Conservation (phyloP, 305 asterid genomes). For the Fraxinus sp. region DNA sequence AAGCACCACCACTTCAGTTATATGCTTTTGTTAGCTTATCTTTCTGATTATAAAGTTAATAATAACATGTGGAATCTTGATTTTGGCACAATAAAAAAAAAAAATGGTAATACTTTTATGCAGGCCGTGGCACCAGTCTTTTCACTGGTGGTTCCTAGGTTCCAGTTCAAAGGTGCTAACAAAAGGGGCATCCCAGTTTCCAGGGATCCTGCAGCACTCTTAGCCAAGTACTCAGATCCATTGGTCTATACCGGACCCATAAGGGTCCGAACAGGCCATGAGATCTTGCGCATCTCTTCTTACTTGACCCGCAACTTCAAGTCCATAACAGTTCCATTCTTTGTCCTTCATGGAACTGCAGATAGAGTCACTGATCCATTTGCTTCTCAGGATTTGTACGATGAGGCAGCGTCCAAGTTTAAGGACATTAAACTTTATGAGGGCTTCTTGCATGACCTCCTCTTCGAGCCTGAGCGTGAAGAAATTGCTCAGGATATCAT, state of each 20-base stretch:
- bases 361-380: constrained; percentile 92
- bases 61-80: background rate
- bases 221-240: constrained; percentile 95
- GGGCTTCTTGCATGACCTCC: constrained; percentile 89
- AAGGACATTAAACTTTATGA: constrained; percentile 88
- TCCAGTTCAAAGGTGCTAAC: constrained; percentile 98
- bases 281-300: constrained; percentile 81
- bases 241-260: constrained; percentile 93
- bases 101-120: background rate
- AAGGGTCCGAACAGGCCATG: constrained; percentile 94
- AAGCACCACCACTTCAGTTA: background rate
- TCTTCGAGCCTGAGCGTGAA: constrained; percentile 93
- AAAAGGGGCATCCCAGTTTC: constrained; percentile 94
- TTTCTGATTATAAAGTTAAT: background rate
- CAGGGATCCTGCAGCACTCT: constrained; percentile 89
- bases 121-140: constrained; percentile 93
- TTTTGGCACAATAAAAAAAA: background rate
- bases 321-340: constrained; percentile 78
- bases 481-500: constrained; percentile 87
- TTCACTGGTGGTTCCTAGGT: constrained; percentile 87
- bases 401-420: constrained; percentile 71
- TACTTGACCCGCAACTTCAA: constrained; percentile 70
- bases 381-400: constrained; percentile 91
- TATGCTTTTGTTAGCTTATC: background rate
- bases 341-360: constrained; percentile 95